Percentiles rank a stretch among this genome's conserved stretches.
These are phyloP conservation scores for Pichia cactophila DNA, from an alignment of 1,139 yeast genomes.

Conservation along the genomic window DNA sequence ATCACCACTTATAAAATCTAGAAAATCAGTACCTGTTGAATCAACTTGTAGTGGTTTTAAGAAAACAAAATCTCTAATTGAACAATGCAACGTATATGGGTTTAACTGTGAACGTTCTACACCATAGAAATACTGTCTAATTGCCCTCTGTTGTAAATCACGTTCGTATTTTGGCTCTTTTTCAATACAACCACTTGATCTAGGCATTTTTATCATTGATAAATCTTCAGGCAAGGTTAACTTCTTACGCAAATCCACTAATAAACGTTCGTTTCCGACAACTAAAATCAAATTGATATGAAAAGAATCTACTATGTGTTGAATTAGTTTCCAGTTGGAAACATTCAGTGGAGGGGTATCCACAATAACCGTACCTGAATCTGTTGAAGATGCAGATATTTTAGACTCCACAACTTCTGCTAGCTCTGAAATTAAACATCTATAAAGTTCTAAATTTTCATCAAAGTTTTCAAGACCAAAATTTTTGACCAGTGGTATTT, in stretches of 20 bases:
- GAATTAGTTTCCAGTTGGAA: conserved; percentile 42
- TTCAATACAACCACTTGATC: conserved; percentile 71
- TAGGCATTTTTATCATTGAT: conserved; percentile 53
- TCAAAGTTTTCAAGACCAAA: conserved; percentile 61
- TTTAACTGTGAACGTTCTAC: conserved; percentile 57
- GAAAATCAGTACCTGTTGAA: conserved; percentile 10
- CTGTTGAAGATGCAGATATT: conserved; percentile 5
- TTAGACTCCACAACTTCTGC: conserved; percentile 10
- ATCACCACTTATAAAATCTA: conserved; percentile 35
- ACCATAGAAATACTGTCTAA: conserved; percentile 89
- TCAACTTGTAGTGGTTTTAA: conserved; percentile 39
- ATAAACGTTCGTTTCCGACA: conserved; percentile 57
- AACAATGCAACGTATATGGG: conserved; percentile 62
- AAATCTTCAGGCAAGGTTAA: conserved; percentile 28
- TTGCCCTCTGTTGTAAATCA: conserved; percentile 64
- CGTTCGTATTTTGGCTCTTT: conserved; percentile 64
- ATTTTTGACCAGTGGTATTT: conserved; percentile 77
- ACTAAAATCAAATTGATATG: conserved; percentile 51
- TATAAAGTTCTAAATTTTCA: conserved; percentile 47
- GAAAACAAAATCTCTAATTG: conserved; percentile 41
- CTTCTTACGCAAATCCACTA: conserved; percentile 55
- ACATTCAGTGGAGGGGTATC: conserved; percentile 72
- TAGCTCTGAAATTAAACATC: conserved; percentile 13
- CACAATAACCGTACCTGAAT: conserved; percentile 55
- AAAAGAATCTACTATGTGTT: conserved; percentile 55